Evolutionary conservation across 2,329 filamentous ascomycete genomes (phyloP), one percentile per base, ranked within the genome.

Genomic region (Chalara sp.): DNA sequence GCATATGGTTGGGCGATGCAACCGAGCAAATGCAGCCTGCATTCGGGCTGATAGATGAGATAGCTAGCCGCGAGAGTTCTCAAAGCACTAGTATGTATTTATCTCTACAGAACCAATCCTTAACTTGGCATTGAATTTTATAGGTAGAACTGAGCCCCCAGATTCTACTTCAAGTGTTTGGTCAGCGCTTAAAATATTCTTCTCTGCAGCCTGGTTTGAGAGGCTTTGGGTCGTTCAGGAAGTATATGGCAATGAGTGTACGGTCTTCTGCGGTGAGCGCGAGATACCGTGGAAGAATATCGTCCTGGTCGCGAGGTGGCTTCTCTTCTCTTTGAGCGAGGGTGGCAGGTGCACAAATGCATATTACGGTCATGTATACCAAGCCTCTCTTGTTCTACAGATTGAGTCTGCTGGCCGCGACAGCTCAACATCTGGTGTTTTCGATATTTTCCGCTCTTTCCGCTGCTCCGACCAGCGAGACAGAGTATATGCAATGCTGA

Each of bases 1-100:
- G 57, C 30, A 53, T 61, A n/a, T 62, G 58, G 60, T 48, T 63
- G 13, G 61, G 57, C 37, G 30, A 32, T 37, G 37, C 40, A 32
- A 48, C 44, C 13, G 32, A 43, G 35, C 41, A 50, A 21, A 39
- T 53, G 32, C 21, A 46, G 11, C 44, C 48, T n/a, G 50, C 47
- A 32, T 40, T 53, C 32, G 6, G 45, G 29, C 47, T 53, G 13
- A 49, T 53, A 35, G 46, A 49, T 29, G 32, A 49, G 42, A 49
- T 53, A 33, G 42, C 46, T 42, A 45, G 46, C 50, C 12, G 37
- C 44, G 42, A 29, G 30, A 47, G 13, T 12, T 21, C 37, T 4
- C 43, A 28, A 6, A 29, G 11, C 41, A 43, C 4, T 42, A 12
- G 44, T 47, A 46, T 43, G 45, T 37, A 39, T 45, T 12, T 39